These are phyloP conservation scores for Neofusicoccum sp. DNA, from an alignment of 2,329 filamentous ascomycete genomes.

Conservation along the genomic window DNA sequence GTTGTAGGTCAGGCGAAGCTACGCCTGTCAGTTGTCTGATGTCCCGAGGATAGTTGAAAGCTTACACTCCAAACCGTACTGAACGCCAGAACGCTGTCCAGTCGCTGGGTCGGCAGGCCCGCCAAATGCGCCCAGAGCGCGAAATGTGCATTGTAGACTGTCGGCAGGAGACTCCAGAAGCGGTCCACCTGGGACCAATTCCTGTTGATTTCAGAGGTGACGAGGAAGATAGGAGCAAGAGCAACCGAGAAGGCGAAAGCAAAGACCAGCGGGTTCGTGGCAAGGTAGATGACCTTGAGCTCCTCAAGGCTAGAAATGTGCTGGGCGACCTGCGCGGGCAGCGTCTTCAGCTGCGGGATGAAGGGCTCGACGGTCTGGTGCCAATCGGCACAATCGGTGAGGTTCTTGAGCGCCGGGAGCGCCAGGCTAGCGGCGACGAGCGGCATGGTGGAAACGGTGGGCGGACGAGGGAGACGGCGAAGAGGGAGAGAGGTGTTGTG, in stretches of 20 bases:
- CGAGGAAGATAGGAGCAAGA: conserved; percentile 68
- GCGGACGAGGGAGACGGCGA: background rate
- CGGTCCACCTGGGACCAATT: conserved; percentile 98
- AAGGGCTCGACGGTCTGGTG: conserved; percentile 72
- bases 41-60: background rate
- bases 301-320: conserved; percentile 59
- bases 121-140: conserved; percentile 76
- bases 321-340: conserved; percentile 49
- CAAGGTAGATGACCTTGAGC: conserved; percentile 70
- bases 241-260: conserved; percentile 70
- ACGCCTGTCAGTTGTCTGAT: background rate
- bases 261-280: conserved; percentile 82
- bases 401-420: conserved; percentile 66
- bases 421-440: conserved; percentile 49
- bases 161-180: conserved; percentile 85
- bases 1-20: conserved; percentile 86
- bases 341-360: conserved; percentile 60
- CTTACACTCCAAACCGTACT: conserved; percentile 77
- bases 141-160: conserved; percentile 83
- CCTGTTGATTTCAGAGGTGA: conserved; percentile 78
- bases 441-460: background rate
- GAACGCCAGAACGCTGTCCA: conserved; percentile 71
- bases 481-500: background rate
- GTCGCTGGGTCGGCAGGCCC: conserved; percentile 65
- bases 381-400: conserved; percentile 76